Evolutionary conservation across 768 basidiomycete species (phyloP), one percentile per base, ranked within the genome.

Genomic region (Hericium coralloides): DNA sequence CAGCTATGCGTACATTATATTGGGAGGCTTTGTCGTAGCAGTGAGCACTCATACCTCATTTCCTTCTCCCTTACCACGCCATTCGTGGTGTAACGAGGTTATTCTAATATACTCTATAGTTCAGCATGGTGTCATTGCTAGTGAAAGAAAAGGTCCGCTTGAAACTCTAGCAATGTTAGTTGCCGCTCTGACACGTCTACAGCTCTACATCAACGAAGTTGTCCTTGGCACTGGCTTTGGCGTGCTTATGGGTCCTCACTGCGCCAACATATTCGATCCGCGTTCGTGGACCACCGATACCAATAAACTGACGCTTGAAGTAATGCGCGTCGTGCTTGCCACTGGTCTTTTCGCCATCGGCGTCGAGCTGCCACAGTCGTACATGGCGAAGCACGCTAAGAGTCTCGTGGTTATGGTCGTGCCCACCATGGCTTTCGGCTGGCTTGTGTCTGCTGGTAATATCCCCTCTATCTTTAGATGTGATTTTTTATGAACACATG

Each of bases 311-410:
- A 98, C 95, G 1, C 78, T 92, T 18, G 94, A 95, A 70, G 72
- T 95, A 15, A 94, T 86, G 73, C 79, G 94, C 7, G 71, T 97
- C 37, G 89, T 97, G 52, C 87, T 99, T 49, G 95, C 87, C 2
- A 86, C 89, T 1, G 91, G 92, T 26, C 81, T 98, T 1, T 99
- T 99, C 65, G 90, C 95, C 6, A 92, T 98, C 37, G 95, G 95
- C 2, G 92, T 95, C 23, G 95, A 99, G 68, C 76, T 98, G 36
- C 95, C 95, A 0, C 76, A 81, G 56, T 80, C 84, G 1, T 98
- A 98, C 73, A 83, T 98, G 78, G 75, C 76, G 25, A 78, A 84
- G 31, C 92, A 95, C 64, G 88, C 81, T 45, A 85, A 79, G 63
- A 82, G 89, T 39, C 71, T 91, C 0, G 57, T 84, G 2, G 67